Conservation (phyloP, 2,329 filamentous ascomycete genomes). For the Fusarium foetens region DNA sequence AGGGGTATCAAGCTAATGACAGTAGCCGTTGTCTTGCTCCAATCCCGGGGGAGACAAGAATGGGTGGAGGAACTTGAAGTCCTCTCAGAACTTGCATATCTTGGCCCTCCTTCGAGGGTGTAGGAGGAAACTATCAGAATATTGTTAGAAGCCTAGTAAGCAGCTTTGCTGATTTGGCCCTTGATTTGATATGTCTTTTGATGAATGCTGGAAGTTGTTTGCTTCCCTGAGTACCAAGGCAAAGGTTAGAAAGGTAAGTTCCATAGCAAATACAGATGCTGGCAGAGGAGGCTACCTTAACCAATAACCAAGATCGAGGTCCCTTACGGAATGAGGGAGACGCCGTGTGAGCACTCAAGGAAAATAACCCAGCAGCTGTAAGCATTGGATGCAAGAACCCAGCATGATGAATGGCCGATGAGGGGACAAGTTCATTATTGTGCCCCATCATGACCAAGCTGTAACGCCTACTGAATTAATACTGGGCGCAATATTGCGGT, state of each 20-base stretch:
- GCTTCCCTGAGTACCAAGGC: not conserved
- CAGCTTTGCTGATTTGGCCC: constrained; percentile 4
- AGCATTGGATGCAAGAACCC: constrained; percentile 16
- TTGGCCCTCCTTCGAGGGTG: not conserved
- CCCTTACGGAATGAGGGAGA: constrained; percentile 25
- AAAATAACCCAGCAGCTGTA: not conserved
- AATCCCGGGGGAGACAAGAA: constrained; percentile 24
- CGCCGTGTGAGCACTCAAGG: constrained; percentile 10
- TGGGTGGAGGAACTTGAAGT: constrained; percentile 4
- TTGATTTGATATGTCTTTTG: not conserved
- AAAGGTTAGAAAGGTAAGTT: not conserved
- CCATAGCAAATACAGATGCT: not conserved
- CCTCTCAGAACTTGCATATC: constrained; percentile 6
- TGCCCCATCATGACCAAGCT: constrained; percentile 21
- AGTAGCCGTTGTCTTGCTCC: constrained; percentile 7
- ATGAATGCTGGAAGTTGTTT: not conserved
- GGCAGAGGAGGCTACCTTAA: not conserved
- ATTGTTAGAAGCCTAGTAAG: not conserved
- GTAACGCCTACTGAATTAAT: constrained; percentile 18
- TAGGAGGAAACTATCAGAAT: constrained; percentile 16
- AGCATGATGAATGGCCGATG: constrained; percentile 21
- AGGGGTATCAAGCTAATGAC: constrained; percentile 6
- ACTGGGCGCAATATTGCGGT: constrained; percentile 37
- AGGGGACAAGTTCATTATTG: constrained; percentile 11
- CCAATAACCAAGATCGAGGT: constrained; percentile 14